A percentile compares a stretch with the other conserved stretches of the same genome.
These are phyloP conservation scores for Annulohypoxylon maeteangense DNA, from an alignment of 495 filamentous ascomycete genomes.

Conservation along the genomic window DNA sequence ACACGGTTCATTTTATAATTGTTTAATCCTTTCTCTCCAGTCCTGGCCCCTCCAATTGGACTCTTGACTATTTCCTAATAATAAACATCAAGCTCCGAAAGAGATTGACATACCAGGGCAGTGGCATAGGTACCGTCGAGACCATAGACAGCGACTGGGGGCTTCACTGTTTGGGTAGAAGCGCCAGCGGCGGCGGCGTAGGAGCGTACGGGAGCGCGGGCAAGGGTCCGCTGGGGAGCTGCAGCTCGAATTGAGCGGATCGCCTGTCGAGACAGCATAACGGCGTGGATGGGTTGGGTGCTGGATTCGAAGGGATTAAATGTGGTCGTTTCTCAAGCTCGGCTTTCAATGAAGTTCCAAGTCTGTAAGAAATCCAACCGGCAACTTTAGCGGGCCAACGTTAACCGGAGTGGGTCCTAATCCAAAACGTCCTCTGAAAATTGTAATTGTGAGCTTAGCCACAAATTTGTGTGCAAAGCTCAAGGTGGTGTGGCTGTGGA, in stretches of 20 bases:
- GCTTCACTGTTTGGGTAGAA: conserved; percentile 71
- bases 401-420: conserved; percentile 7
- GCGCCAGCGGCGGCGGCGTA: conserved; percentile 77
- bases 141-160: conserved; percentile 91
- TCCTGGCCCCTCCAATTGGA: conserved; percentile 17
- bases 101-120: conserved; percentile 81
- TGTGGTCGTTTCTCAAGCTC: conserved; percentile 34
- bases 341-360: conserved; percentile 38
- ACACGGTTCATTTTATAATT: conserved; percentile 21
- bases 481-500: not conserved
- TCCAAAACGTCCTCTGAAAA: not conserved
- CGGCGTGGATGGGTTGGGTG: conserved; percentile 44
- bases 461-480: conserved; percentile 1
- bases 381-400: conserved; percentile 36
- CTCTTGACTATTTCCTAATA: not conserved
- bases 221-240: conserved; percentile 59
- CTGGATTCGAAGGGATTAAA: conserved; percentile 45
- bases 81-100: not conserved
- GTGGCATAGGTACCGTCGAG: conserved; percentile 98
- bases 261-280: conserved; percentile 72
- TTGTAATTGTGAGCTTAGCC: conserved; percentile 11
- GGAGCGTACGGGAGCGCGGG: conserved; percentile 61
- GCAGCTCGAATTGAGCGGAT: conserved; percentile 67
- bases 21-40: conserved; percentile 3
- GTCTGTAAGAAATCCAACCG: conserved; percentile 45